These are phyloP conservation scores for Colletotrichum orchidophilum DNA, from an alignment of 2,329 filamentous ascomycete species.

Conservation along the genomic window DNA sequence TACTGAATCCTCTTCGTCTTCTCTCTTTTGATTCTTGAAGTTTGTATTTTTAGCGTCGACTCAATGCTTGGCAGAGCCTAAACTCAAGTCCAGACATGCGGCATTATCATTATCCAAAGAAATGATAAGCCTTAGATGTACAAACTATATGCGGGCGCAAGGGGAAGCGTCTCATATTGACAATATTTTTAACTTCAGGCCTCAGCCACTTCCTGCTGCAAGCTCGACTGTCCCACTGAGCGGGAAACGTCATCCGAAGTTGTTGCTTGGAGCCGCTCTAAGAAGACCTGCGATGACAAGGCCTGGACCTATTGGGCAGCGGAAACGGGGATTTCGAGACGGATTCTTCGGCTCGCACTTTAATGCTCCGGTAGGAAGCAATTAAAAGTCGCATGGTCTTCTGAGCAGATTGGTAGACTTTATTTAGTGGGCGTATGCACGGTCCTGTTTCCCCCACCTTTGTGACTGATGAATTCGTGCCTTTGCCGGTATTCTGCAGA, in stretches of 20 bases:
- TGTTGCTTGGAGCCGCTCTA: not conserved
- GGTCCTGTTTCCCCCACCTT: constrained; percentile 5
- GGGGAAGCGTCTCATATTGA: constrained; percentile 26
- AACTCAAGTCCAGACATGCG: not conserved
- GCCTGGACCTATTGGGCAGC: not conserved
- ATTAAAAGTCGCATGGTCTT: not conserved
- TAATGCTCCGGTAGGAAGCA: not conserved
- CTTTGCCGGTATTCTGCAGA: not conserved
- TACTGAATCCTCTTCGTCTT: too few species aligned
- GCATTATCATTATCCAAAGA: constrained; percentile 19
- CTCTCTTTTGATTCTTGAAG: not conserved
- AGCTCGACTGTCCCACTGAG: not conserved
- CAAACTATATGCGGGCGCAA: not conserved
- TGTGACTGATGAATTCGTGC: not conserved
- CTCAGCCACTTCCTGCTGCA: not conserved
- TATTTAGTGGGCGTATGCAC: constrained; percentile 25
- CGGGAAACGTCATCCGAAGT: not conserved
- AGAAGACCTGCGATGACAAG: not conserved
- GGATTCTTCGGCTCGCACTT: not conserved
- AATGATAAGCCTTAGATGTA: constrained; percentile 15
- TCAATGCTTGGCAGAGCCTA: not conserved
- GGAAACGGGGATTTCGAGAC: not conserved
- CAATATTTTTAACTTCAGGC: not conserved
- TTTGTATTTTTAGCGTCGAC: not conserved
- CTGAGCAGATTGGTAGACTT: not conserved